Evolutionary conservation across 2,329 filamentous ascomycete species (phyloP), one percentile per base, ranked within the genome.

Genomic region (Penicillium sp.): DNA sequence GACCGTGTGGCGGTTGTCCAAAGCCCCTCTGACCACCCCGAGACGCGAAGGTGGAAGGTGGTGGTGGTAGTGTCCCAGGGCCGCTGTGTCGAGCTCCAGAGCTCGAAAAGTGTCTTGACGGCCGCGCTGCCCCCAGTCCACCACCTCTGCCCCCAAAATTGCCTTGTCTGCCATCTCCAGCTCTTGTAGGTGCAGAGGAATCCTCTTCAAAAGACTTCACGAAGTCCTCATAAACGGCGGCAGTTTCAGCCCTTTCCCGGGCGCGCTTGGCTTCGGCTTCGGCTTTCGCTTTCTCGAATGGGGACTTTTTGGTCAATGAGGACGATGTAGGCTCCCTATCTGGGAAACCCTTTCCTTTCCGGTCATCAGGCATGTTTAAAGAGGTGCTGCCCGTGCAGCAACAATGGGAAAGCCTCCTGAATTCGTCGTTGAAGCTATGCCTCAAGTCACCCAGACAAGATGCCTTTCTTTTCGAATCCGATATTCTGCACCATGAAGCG

Each of bases 211-310:
- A 78, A 18, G 74, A 89, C 69, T 91, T 91, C 48, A 93, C 82
- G 57, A 95, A 95, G 56, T 91, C 88, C 58, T 89, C 83, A 67
- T 90, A 87, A 1, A 90, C 88, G 25, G 88, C 89, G 24, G 86
- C 88, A 5, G 88, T 94, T 71, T 95, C 90, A 56, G 85, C 88
- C 61, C 85, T 86, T 68, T 95, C 90, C 57, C 88, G 81, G 58
- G 81, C 79, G 50, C 87, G 84, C 72, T 95, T 95, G 25, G 88
- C 89, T 74, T 95, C 89, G 48, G 87, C 88, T 66, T 95, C 89
- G 50, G 88, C 88, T 67, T 87, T 89, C 67, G 94, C 87, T 59
- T 85, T 84, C 72, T 95, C 90, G 66, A 94, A 95, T 26, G 86
- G 78, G 18, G 89, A 94, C 65, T 93, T 88, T 70, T 90, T 93